phyloP scores from a whole-genome alignment of 2,329 filamentous ascomycete species.

The Lachnellula cervina region DNA sequence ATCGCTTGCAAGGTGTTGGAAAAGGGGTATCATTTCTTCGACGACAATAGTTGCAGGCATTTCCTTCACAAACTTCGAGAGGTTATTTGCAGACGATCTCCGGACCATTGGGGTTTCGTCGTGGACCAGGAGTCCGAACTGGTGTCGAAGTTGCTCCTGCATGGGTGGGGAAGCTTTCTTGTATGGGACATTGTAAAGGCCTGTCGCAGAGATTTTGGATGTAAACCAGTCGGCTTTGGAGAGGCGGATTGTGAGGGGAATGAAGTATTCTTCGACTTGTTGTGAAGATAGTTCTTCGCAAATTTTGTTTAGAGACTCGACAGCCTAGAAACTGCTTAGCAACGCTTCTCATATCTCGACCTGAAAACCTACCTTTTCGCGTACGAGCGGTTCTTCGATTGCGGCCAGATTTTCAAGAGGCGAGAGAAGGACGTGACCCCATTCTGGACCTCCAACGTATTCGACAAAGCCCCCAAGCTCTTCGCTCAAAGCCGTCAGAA shows the following conservation, averaged over 20 bases:
- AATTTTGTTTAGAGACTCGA: slow-evolving; percentile 99
- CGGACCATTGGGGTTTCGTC: slow-evolving; percentile 99
- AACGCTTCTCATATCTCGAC: not conserved
- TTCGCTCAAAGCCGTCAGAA: slow-evolving; percentile 92
- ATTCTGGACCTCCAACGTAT: slow-evolving; percentile 91
- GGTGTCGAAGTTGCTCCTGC: slow-evolving; percentile 85
- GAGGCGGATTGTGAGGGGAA: slow-evolving; percentile 89
- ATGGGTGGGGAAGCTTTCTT: slow-evolving; percentile 81
- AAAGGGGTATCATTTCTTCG: slow-evolving; percentile 98
- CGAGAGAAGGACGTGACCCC: slow-evolving; percentile 92
- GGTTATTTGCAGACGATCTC: slow-evolving; percentile 91
- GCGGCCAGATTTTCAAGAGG: slow-evolving; percentile 96
- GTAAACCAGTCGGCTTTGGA: slow-evolving; percentile 99
- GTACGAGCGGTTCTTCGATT: slow-evolving; percentile 95
- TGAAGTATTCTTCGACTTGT: slow-evolving; percentile 96
- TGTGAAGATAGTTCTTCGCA: slow-evolving; percentile 84
- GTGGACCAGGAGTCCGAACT: slow-evolving; percentile 89
- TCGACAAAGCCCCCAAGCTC: slow-evolving; percentile 96
- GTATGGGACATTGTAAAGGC: slow-evolving; percentile 91
- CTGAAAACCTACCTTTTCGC: slow-evolving; percentile 73
- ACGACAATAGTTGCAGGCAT: slow-evolving; percentile 90
- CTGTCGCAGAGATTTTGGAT: slow-evolving; percentile 96
- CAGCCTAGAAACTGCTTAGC: slow-evolving; percentile 57
- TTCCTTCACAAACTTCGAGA: slow-evolving; percentile 96
- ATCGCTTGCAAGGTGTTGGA: slow-evolving; percentile 92